Conservation (phyloP, 345 rosid genomes). For the Bruguiera gymnorhiza region DNA sequence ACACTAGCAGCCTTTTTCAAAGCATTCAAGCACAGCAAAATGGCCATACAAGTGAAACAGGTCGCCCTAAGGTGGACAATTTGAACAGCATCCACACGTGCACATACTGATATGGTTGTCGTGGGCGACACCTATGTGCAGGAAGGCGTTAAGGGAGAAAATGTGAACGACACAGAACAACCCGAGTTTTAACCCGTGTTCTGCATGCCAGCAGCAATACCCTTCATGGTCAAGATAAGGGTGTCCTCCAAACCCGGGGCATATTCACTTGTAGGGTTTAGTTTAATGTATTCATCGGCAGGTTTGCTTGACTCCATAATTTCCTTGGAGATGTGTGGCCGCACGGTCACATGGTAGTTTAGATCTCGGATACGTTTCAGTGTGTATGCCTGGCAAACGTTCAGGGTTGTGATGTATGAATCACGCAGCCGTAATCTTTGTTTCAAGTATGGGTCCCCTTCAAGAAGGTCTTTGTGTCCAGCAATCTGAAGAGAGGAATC, state of each 20-base stretch:
- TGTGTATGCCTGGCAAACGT: slow-evolving; percentile 92
- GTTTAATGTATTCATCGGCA: slow-evolving; percentile 64
- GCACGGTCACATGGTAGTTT: slow-evolving; percentile 59
- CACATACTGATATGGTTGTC: background rate
- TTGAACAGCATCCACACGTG: background rate
- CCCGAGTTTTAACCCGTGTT: slow-evolving; percentile 70
- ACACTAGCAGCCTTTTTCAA: background rate
- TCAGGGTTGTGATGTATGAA: slow-evolving; percentile 92
- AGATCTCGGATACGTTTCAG: slow-evolving; percentile 86
- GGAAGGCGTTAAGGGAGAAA: background rate
- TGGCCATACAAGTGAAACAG: background rate
- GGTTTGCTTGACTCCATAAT: slow-evolving; percentile 71
- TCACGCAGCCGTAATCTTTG: slow-evolving; percentile 94
- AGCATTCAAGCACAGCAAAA: slow-evolving; percentile 2
- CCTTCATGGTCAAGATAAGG: slow-evolving; percentile 97
- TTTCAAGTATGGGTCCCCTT: slow-evolving; percentile 91
- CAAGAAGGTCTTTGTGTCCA: slow-evolving; percentile 92
- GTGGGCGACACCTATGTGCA: background rate
- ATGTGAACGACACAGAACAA: background rate
- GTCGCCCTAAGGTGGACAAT: background rate
- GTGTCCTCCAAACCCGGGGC: slow-evolving; percentile 97
- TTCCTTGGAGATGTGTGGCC: slow-evolving; percentile 89
- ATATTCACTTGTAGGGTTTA: slow-evolving; percentile 82
- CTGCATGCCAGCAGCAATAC: slow-evolving; percentile 91
- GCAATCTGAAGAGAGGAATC: slow-evolving; percentile 50